Base-by-base conservation (phyloP, 306 rosid genomes). In the Arachis hypogaea region DNA sequence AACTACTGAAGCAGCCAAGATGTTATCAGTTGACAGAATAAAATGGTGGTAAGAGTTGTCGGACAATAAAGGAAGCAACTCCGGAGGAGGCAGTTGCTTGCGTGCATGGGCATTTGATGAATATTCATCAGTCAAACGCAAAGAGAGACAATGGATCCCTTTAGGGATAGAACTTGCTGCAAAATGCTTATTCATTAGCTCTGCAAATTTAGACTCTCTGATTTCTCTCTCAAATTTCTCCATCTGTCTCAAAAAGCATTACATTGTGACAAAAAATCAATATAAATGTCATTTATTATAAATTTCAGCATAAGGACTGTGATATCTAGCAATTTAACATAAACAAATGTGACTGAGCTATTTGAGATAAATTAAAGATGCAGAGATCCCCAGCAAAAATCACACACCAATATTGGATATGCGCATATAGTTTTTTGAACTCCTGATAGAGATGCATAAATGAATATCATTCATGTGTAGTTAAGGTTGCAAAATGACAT, bases 61-160 rank as follows among this genome's bases (percentile, higher is more conserved):
- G 10, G 99, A 88, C 54, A 95, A 86, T 66, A 90, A 77, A 18
- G 99, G 99, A 72, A 92, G 99, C 69, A 95, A 88, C 77, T 95
- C 99, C 33, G 99, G 98, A 68, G 92, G 85, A 69, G 99, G 99
- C 86, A 95, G 77, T 78, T 95, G 99, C 78, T 88, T 95, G 68
- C 98, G 96, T 33, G 99, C 98, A 72, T 92, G 97, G 67, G 99
- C 99, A 86, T 92, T 95, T 57, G 99, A 92, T 41, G 99, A 92
- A 80, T 95, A 95, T 85, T 95, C 99, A 85, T 95, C 99, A 36
- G 99, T 95, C 88, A 95, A 84, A 61, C 98, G 99, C 81, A 95
- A 84, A 69, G 99, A 92, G 61, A 95, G 84, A 72, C 99, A 95
- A 74, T 95, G 98, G 78, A 95, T 92, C 82, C 98, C 97, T 82